Evolutionary conservation across 768 basidiomycete genomes (phyloP).

Genomic region (Tulasnella sp.): DNA sequence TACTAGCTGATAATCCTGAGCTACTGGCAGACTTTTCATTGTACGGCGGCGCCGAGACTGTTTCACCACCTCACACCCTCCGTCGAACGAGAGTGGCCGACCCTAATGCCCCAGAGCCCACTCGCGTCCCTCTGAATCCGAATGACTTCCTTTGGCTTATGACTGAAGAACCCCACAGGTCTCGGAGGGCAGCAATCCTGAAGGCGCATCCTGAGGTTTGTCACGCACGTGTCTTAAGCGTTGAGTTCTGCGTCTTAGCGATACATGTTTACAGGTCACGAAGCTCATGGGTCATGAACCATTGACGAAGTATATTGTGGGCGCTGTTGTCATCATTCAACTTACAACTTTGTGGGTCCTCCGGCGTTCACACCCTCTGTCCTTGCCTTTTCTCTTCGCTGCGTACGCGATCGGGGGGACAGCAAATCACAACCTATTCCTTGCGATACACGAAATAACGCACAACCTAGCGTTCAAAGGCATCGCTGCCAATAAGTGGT

Average conservation of each 20-base stretch:
- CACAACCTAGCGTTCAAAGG: slow-evolving; percentile 93
- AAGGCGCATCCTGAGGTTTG: slow-evolving; percentile 90
- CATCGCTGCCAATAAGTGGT: slow-evolving; percentile 77
- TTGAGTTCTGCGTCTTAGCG: background rate
- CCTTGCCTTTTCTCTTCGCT: slow-evolving; percentile 68
- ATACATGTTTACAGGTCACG: slow-evolving; percentile 63
- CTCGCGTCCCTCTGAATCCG: slow-evolving; percentile 68
- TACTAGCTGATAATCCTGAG: background rate
- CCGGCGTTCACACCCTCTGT: slow-evolving; percentile 68
- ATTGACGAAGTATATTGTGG: slow-evolving; percentile 87
- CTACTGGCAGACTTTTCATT: slow-evolving; percentile 40
- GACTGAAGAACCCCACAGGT: slow-evolving; percentile 97
- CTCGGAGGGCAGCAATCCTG: slow-evolving; percentile 83
- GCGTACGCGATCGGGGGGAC: slow-evolving; percentile 93
- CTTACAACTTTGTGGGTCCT: slow-evolving; percentile 64
- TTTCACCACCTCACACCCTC: slow-evolving; percentile 51
- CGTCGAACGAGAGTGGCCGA: slow-evolving; percentile 55
- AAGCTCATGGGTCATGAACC: slow-evolving; percentile 97
- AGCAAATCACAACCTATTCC: slow-evolving; percentile 95
- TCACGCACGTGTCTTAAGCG: slow-evolving; percentile 6
- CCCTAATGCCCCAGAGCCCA: slow-evolving; percentile 46
- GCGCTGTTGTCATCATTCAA: slow-evolving; percentile 79
- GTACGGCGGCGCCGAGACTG: slow-evolving; percentile 76
- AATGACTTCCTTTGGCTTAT: slow-evolving; percentile 93
- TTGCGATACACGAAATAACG: slow-evolving; percentile 98